Evolutionary conservation across 352 stramenopile species (phyloP), one percentile per base, ranked within the genome.

Genomic region (Phytophthora agathidicida): DNA sequence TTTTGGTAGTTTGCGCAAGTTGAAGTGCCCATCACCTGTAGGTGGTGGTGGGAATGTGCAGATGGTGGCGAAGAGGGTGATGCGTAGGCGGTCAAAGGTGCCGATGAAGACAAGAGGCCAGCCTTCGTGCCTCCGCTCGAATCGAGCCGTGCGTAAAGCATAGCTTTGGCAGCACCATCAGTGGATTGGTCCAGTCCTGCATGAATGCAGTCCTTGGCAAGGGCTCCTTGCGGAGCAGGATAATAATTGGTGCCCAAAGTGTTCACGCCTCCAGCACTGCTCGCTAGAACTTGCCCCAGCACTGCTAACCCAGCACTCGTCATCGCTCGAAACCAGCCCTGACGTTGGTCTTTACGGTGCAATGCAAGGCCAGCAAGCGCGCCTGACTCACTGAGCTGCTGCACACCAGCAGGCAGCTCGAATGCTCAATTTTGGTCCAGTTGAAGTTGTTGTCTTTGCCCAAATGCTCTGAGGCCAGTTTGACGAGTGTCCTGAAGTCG

Each of bases 1-100:
- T 33, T 66, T 65, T 60, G 24, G 42, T 51, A 44, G 52, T 47
- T 54, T 56, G 31, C 33, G 46, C 55, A 70, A 59, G 24, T 71
- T 61, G 61, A 65, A 65, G 53, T 61, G 50, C 50, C 5, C 32
- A 62, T 66, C 42, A 27, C 32, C 22, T 2, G 1, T 5, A 37
- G 6, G 59, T 26, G 11, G 57, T 60, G 31, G 6, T 24, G 16
- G 7, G 9, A 48, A 35, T 54, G 60, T 69, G 26, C 19, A 69
- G 33, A 28, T 60, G 24, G 59, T 60, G 60, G 33, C 33, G 53
- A 11, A 57, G 19, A 20, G 20, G 26, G 42, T 60, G 41, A 16
- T 20, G n/a, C 35, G 26, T n/a, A 53, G 23, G 20, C 30, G 28
- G 45, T 38, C 45, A n/a, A n/a, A n/a, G n/a, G n/a, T n/a, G n/a